Conservation (phyloP, 495 filamentous ascomycete genomes). For the Peziza echinospora region DNA sequence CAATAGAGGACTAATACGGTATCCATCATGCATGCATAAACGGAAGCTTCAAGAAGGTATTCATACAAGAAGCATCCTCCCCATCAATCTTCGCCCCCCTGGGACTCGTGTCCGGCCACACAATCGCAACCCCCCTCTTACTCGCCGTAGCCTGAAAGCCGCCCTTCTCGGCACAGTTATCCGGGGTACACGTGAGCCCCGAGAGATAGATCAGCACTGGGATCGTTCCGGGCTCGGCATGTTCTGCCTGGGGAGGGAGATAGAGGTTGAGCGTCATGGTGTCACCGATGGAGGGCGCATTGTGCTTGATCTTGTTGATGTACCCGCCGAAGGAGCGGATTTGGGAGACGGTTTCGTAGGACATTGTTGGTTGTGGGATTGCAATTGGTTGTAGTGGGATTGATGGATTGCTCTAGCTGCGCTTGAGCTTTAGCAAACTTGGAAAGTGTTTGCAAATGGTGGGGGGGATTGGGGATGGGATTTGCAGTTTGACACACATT, state of each 20-base stretch:
- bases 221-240: conserved; percentile 28
- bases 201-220: conserved; percentile 90
- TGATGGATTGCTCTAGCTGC: too few relatives aligned
- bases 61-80: conserved; percentile 47
- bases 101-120: conserved; percentile 90
- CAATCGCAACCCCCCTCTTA: conserved; percentile 57
- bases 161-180: conserved; percentile 91
- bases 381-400: too few relatives aligned
- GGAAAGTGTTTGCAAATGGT: too few relatives aligned
- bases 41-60: background rate
- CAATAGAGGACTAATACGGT: too few relatives aligned
- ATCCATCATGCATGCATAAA: too few relatives aligned
- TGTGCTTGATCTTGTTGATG: conserved; percentile 79
- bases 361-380: conserved; percentile 33
- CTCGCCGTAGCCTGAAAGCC: conserved; percentile 74
- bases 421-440: too few relatives aligned
- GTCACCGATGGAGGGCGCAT: conserved; percentile 44
- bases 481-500: too few relatives aligned
- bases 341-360: conserved; percentile 66
- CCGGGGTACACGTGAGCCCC: conserved; percentile 81
- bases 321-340: conserved; percentile 89
- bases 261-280: conserved; percentile 51
- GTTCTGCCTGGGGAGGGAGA: conserved; percentile 35
- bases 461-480: too few relatives aligned
- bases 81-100: conserved; percentile 53